phyloP scores from a whole-genome alignment of 2,329 filamentous ascomycete genomes.

The Orbilia quercus region DNA sequence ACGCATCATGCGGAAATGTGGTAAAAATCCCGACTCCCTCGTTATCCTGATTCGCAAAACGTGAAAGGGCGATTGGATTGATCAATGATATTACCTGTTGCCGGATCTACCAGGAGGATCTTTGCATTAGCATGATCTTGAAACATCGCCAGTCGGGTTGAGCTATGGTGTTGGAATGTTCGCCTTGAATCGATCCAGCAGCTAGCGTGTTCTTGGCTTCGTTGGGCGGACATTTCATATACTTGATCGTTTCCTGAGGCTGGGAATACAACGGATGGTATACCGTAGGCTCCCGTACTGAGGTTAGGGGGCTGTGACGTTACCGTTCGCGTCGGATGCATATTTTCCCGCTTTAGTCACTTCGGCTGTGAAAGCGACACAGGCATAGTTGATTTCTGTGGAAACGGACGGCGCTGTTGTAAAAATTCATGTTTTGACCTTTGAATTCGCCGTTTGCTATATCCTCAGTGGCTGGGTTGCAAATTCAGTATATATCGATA shows the following conservation, averaged over 20 bases:
- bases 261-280: background rate
- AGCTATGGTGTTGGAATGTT: background rate
- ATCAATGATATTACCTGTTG: background rate
- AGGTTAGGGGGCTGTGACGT: background rate
- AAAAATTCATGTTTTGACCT: background rate
- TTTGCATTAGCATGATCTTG: background rate
- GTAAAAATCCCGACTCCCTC: background rate
- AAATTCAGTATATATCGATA: background rate
- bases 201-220: background rate
- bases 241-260: background rate
- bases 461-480: background rate
- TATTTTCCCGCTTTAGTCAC: background rate
- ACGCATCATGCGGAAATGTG: background rate
- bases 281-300: background rate
- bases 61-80: no score
- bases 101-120: background rate
- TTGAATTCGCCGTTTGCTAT: background rate
- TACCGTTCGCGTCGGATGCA: background rate
- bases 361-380: background rate
- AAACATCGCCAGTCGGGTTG: background rate
- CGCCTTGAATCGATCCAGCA: background rate
- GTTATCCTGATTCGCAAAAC: no score
- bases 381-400: background rate
- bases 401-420: background rate
- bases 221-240: background rate